phyloP scores from a whole-genome alignment of 2,329 filamentous ascomycete species.

The Eurotiales sp. region DNA sequence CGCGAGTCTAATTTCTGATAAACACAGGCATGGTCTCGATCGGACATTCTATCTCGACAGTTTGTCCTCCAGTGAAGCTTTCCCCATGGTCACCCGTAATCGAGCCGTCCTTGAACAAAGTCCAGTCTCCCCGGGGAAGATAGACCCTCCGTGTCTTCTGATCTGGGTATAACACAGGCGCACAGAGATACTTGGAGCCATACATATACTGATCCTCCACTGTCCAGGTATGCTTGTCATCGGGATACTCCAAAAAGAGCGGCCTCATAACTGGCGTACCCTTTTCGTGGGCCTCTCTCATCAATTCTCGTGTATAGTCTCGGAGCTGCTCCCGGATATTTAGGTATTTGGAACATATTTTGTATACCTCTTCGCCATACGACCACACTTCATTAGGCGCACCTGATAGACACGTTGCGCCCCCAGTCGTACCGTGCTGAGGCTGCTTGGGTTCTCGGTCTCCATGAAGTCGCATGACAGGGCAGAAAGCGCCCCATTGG shows the following conservation, averaged over 20 bases:
- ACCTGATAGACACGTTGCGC: constrained; percentile 41
- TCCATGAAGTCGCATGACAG: constrained; percentile 65
- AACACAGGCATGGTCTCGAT: constrained; percentile 50
- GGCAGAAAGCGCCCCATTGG: constrained; percentile 65
- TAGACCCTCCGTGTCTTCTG: constrained; percentile 48
- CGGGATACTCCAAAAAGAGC: constrained; percentile 62
- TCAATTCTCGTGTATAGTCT: constrained; percentile 55
- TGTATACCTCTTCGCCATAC: constrained; percentile 59
- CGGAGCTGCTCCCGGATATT: constrained; percentile 55
- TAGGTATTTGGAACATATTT: constrained; percentile 59
- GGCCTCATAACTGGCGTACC: constrained; percentile 61
- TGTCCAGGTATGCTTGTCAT: constrained; percentile 53
- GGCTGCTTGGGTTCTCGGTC: constrained; percentile 59
- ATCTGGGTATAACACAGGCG: constrained; percentile 53
- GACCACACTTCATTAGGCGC: constrained; percentile 64
- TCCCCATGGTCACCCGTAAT: constrained; percentile 7
- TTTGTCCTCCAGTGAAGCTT: constrained; percentile 33
- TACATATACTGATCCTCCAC: constrained; percentile 63
- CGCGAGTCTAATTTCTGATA: constrained; percentile 17
- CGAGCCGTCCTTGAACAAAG: constrained; percentile 21
- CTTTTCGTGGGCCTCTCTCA: constrained; percentile 57
- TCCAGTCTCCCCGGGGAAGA: constrained; percentile 51
- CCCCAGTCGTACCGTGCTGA: constrained; percentile 35
- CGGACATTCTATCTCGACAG: constrained; percentile 42
- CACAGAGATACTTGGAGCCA: constrained; percentile 56